Evolutionary conservation across 1,284 basidiomycete genomes (phyloP), one percentile per base, ranked within the genome.

Genomic region (Pascua sp.): DNA sequence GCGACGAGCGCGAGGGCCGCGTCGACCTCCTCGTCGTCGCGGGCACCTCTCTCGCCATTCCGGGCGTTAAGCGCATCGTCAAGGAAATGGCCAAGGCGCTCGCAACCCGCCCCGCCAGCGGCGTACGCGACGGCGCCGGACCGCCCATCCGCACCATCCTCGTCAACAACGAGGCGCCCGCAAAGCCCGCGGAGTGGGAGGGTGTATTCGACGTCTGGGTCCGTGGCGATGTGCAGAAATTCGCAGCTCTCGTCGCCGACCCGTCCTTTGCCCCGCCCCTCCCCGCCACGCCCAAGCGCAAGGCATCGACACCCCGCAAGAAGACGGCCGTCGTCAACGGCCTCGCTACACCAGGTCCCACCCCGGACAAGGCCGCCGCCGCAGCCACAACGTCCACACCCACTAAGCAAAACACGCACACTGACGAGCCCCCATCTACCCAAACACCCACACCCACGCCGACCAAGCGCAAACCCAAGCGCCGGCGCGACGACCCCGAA

Each of bases 151-250:
- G 84, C 69, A 84, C 87, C 0, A 81, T 96, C 17, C 91, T 91
- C 73, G 80, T 96, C 60, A 96, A 96, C 76, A 80, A 91, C 55
- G 91, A 96, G 67, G 91, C 93, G 67, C 93, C 93, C 0, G 83
- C 86, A 12, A 90, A 90, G 11, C 86, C 86, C 8, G 81, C 85
- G 51, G 90, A 93, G 65, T 96, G 91, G 91, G 87, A 90, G 63
- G 89, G 86, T 18, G 86, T 93, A 2, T 96, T 97, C 67, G 92
- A 97, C 75, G 83, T 86, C 36, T 97, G 91, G 90, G 76, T 93
- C 47, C 85, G 91, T 66, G 91, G 92, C 4, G 91, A 97, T 70
- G 86, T 91, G 4, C 93, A 96, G 74, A 71, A 71, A 24, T 91
- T 93, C 73, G 87, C 88, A 3, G 75, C 77, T 9, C 51, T 63